Evolutionary conservation across 306 rosid genomes (phyloP).

Genomic region (Canavalia gladiata): DNA sequence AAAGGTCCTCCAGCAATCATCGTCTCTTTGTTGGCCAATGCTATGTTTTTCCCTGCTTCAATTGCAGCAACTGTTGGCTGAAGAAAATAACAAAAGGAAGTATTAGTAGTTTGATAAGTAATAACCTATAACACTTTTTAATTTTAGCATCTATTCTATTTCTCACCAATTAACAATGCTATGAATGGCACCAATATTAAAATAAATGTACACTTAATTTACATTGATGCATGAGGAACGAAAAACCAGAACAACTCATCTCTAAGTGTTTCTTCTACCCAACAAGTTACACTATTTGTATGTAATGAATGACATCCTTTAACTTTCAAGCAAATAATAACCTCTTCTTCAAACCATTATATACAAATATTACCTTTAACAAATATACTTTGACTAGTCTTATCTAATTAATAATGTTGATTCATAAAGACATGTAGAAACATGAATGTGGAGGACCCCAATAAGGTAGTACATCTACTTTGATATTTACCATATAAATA

Average conservation of each 20-base stretch:
- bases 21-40: constrained; percentile 98
- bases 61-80: constrained; percentile 99
- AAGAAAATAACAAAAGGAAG: constrained; percentile 49
- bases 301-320: background rate
- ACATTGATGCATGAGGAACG: background rate
- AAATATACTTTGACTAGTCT: background rate
- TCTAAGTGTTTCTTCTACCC: background rate
- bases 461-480: background rate
- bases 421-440: background rate
- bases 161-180: constrained; percentile 14
- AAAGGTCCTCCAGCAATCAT: constrained; percentile 99
- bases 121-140: background rate
- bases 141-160: background rate
- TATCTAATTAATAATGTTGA: background rate
- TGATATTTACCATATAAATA: background rate
- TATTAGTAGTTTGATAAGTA: constrained; percentile 2
- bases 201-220: constrained; percentile 10
- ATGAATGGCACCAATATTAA: constrained; percentile 1
- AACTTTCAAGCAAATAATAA: constrained; percentile 14
- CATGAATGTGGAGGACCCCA: background rate
- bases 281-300: background rate
- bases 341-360: background rate
- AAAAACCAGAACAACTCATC: background rate
- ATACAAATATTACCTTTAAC: background rate
- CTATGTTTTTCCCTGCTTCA: constrained; percentile 99